phyloP scores from a whole-genome alignment of 805 yeast species.

The Kuraishia floccosa region DNA sequence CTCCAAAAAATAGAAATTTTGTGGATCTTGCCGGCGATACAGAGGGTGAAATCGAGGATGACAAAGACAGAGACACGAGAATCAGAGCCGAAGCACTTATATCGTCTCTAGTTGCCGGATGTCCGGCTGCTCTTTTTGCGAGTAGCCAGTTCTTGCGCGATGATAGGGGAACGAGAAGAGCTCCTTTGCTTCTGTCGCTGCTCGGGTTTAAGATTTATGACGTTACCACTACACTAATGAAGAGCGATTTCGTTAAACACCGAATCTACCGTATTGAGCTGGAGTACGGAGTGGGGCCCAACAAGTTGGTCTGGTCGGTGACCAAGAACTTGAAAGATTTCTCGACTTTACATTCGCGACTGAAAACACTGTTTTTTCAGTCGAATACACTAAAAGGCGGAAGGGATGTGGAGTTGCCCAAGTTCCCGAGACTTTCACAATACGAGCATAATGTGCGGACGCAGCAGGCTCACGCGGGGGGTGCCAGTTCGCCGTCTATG shows the following conservation, averaged over 20 bases:
- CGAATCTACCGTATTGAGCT: slow-evolving; percentile 53
- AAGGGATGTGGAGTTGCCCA: slow-evolving; percentile 20
- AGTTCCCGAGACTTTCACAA: slow-evolving; percentile 25
- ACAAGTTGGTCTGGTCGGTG: slow-evolving; percentile 71
- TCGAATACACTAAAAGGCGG: slow-evolving; percentile 16
- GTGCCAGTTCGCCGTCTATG: no score
- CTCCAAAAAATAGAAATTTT: background rate
- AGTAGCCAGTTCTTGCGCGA: slow-evolving; percentile 70
- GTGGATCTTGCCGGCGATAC: background rate
- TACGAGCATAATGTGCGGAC: slow-evolving; percentile 14
- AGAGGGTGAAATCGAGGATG: background rate
- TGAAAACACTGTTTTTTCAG: slow-evolving; percentile 43
- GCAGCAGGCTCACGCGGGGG: no score
- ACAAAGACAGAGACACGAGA: slow-evolving; percentile 8
- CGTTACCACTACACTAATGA: slow-evolving; percentile 25
- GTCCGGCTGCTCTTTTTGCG: slow-evolving; percentile 64
- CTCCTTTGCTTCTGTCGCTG: slow-evolving; percentile 71
- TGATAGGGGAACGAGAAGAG: slow-evolving; percentile 65
- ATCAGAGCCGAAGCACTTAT: slow-evolving; percentile 21
- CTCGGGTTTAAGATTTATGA: slow-evolving; percentile 55
- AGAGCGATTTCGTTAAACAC: slow-evolving; percentile 24
- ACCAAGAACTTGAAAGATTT: slow-evolving; percentile 65
- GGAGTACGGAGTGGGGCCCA: slow-evolving; percentile 84
- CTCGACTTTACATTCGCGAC: slow-evolving; percentile 53
- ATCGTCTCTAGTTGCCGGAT: slow-evolving; percentile 47